Percentiles rank a stretch among this genome's conserved stretches.
phyloP scores from a whole-genome alignment of 305 asterid genomes.

The Fraxinus nigra region DNA sequence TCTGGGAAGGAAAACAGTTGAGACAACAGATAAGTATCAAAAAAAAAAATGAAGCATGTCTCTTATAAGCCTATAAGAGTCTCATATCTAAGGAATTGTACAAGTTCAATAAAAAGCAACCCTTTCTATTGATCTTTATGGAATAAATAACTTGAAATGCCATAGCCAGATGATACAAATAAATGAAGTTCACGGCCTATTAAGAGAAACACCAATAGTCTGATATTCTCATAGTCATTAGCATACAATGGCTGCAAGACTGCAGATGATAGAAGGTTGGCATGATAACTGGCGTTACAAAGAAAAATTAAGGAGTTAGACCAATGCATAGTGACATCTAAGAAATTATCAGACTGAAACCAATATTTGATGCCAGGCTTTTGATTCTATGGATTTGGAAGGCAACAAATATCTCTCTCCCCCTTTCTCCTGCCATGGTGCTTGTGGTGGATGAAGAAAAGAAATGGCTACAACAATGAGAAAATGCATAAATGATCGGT shows the following conservation, averaged over 20 bases:
- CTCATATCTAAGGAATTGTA: neutral
- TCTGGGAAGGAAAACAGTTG: constrained; percentile 36
- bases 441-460: neutral
- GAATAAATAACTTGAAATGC: neutral
- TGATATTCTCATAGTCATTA: neutral
- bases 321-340: neutral
- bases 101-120: neutral
- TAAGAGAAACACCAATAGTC: neutral
- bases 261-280: neutral
- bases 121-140: neutral
- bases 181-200: neutral
- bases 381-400: neutral
- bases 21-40: constrained; percentile 20
- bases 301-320: neutral
- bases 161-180: neutral
- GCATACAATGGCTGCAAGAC: neutral
- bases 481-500: neutral
- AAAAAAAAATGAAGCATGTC: constrained; percentile 10
- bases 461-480: neutral
- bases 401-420: neutral
- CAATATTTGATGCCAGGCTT: neutral
- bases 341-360: neutral
- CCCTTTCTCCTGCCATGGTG: neutral
- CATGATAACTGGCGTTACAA: neutral
- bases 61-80: constrained; percentile 6